Evolutionary conservation across 2,329 filamentous ascomycete species (phyloP), one percentile per base, ranked within the genome.

Genomic region (Ciborinia camelliae): DNA sequence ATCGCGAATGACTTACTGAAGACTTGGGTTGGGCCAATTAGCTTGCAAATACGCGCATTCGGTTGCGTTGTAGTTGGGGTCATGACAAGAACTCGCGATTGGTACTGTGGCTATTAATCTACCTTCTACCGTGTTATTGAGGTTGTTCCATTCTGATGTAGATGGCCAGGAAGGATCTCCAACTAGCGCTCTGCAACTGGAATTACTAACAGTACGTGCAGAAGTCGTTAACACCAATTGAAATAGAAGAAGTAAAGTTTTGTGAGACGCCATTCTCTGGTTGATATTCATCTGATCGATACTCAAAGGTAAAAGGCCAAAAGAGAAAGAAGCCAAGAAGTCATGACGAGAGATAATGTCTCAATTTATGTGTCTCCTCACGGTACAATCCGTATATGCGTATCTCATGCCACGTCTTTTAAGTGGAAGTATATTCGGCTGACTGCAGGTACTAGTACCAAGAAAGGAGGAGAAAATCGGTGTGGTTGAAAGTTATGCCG

Each of bases 121-220:
- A 8, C 69, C 69, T 15, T 51, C 28, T 1, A 68, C 45, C 4
- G 68, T 71, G 2, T 50, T 18, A 39, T 71, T 71, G 58, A 71
- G 52, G 4, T 18, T 15, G 23, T 55, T 51, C 69, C 69, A 71
- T 41, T 67, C 53, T 18, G 51, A 12, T 20, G 18, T 15, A 26
- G 41, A 51, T 45, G 69, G 69, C 69, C 69, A 71, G 18, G 57
- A 45, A 32, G 43, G 20, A 35, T 70, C 69, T 15, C 62, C 66
- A 39, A 64, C 69, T 32, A 70, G 39, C 15, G 48, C 60, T 37
- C 57, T 52, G 20, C 64, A 68, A 8, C 30, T 59, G 41, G 2
- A 26, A 6, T 53, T 37, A 3, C 20, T n/a, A 18, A 8, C 8
- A 10, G n/a, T 10, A 14, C 26, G 30, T 18, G 41, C 55, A 23